These are phyloP conservation scores for Penicillium sp. DNA, from an alignment of 2,329 filamentous ascomycete species.

Conservation along the genomic window DNA sequence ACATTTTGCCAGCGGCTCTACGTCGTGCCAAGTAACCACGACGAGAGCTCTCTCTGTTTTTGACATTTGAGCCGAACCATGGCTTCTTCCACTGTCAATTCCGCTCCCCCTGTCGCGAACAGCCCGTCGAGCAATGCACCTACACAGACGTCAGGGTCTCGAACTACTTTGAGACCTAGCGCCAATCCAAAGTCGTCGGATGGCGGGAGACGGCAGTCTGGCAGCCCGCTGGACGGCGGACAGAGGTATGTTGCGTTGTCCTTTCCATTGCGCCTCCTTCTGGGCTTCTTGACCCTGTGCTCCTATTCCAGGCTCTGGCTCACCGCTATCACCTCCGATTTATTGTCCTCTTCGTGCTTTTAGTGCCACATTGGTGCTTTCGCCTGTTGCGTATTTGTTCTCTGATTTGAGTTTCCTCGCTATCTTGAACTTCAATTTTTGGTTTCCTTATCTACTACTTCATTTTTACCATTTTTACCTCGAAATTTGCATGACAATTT, in stretches of 20 bases:
- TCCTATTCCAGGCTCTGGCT: slow-evolving; percentile 21
- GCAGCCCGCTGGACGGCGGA: slow-evolving; percentile 58
- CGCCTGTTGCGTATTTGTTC: not conserved
- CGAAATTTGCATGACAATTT: not conserved
- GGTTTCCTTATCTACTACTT: not conserved
- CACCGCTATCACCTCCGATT: slow-evolving; percentile 1
- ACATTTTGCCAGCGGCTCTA: slow-evolving; percentile 33
- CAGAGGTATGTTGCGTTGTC: slow-evolving; percentile 55
- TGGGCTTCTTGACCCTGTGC: slow-evolving; percentile 10
- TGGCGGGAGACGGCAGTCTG: slow-evolving; percentile 59
- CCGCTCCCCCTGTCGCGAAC: slow-evolving; percentile 38
- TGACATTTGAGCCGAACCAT: slow-evolving; percentile 39
- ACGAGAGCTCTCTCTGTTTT: slow-evolving; percentile 37
- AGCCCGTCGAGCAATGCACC: slow-evolving; percentile 43
- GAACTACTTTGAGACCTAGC: slow-evolving; percentile 56
- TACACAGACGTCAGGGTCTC: slow-evolving; percentile 42
- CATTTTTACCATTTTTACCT: not conserved
- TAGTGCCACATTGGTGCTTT: not conserved
- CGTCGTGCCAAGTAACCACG: slow-evolving; percentile 42
- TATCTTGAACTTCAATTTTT: not conserved
- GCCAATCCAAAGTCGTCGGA: slow-evolving; percentile 57
- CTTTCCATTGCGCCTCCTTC: slow-evolving; percentile 16
- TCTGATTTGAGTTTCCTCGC: not conserved
- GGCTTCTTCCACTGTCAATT: slow-evolving; percentile 49
- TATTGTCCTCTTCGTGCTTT: not conserved